phyloP scores from a whole-genome alignment of 2,329 filamentous ascomycete species.

The Alternaria brassicae region DNA sequence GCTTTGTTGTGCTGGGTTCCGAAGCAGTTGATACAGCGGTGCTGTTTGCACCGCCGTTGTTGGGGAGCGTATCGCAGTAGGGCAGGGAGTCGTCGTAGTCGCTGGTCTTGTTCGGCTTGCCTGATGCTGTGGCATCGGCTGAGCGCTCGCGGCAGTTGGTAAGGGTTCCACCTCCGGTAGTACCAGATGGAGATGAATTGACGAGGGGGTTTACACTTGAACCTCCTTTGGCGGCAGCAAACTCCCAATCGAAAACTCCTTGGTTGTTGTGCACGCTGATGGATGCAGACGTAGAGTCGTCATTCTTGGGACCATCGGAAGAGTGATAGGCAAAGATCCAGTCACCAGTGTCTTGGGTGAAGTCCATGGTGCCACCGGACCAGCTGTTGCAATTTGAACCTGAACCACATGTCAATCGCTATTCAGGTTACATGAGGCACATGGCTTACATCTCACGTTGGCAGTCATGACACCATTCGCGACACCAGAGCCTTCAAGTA shows the following conservation, averaged over 20 bases:
- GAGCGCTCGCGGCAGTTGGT: constrained; percentile 44
- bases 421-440: fast-evolving
- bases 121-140: constrained; percentile 19
- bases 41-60: constrained; percentile 6
- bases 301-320: constrained; percentile 57
- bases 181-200: constrained; percentile 30
- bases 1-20: background rate
- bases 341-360: constrained; percentile 51
- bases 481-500: constrained; percentile 63
- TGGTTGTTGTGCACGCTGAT: constrained; percentile 57
- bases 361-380: constrained; percentile 61
- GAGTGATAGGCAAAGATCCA: constrained; percentile 61
- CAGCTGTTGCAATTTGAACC: constrained; percentile 62
- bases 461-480: constrained; percentile 61
- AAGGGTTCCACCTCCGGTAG: constrained; percentile 19
- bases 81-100: constrained; percentile 19
- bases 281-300: constrained; percentile 52
- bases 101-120: background rate
- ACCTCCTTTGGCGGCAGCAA: constrained; percentile 60
- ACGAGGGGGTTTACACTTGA: constrained; percentile 55
- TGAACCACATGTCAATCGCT: constrained; percentile 28
- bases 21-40: no score
- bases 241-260: constrained; percentile 55
- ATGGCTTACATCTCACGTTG: constrained; percentile 60
- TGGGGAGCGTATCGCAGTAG: constrained; percentile 38